Base-by-base conservation (phyloP, 768 basidiomycete species). In the Leccinellum rugosiceps region DNA sequence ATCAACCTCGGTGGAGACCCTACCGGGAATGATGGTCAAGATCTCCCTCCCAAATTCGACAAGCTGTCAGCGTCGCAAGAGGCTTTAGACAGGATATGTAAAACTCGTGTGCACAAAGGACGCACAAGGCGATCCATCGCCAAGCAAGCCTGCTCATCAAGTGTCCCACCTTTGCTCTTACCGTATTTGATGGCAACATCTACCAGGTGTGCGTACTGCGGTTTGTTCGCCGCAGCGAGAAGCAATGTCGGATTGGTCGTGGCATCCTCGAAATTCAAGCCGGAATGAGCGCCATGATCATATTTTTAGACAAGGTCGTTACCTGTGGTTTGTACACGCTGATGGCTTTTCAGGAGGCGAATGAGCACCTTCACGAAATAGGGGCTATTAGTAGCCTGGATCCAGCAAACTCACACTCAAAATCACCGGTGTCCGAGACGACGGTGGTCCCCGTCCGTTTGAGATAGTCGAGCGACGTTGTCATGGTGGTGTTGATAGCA, bases 1-100 rank as follows among this genome's bases (percentile, higher is more conserved):
- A 74, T 98, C 96, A 62, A 98, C 92, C 75, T 98, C 96, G 56
- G 96, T 98, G 35, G 96, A 98, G 58, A 98, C 94, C 71, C 96
- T 89, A 53, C 95, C 96, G 45, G 95, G 95, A 66, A 98, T 92
- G 75, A 98, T 92, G 57, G 77, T 75, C 58, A 98, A 80, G 68
- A 98, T 98, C 75, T 89, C 93, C 71, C 86, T 90, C 63, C 96
- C 96, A 76, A 98, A 98, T 72, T 92, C 94, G 61, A 97, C 91
- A 57, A 98, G 38, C 38, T 41, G 38, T 41, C 38, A 41, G 10
- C 9, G 41, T 41, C 6, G 19, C n/a, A 43, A 43, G 41, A 43
- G n/a, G 19, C 19, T 19, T 43, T 19, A 43, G 19, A 43, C 11
- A 43, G 11, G 19, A 19, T 11, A 13, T 43, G n/a, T 43, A 11